These are phyloP conservation scores for Daldinia grandis DNA, from an alignment of 495 filamentous ascomycete species.

Conservation along the genomic window DNA sequence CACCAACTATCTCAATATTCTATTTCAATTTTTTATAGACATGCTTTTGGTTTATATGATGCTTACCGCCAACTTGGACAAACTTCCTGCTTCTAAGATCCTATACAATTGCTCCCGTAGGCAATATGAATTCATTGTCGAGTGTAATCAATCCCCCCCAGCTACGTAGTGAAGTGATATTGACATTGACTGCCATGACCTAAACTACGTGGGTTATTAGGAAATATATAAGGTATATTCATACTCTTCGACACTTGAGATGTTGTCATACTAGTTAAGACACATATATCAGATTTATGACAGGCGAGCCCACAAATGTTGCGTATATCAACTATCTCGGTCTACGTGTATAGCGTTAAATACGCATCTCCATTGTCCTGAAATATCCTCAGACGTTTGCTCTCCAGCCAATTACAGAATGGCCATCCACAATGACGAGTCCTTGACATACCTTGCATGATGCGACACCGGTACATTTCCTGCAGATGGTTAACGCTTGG, in stretches of 20 bases:
- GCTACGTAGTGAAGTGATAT: background rate
- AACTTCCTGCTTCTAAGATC: no score
- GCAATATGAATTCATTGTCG: no score
- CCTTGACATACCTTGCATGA: slow-evolving; percentile 9
- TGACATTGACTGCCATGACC: background rate
- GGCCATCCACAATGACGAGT: background rate
- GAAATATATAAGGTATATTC: background rate
- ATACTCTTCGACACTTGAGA: background rate
- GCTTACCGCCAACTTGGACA: no score
- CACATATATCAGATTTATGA: background rate
- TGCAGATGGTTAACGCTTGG: background rate
- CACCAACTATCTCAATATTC: no score
- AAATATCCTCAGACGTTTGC: background rate
- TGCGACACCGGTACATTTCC: slow-evolving; percentile 18
- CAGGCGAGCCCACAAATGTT: background rate
- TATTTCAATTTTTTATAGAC: no score
- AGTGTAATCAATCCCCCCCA: no score
- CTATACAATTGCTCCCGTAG: no score
- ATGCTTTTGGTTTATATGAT: no score
- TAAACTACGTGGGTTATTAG: background rate
- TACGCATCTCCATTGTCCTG: background rate
- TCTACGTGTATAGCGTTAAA: background rate
- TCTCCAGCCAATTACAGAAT: background rate
- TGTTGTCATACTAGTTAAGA: background rate
- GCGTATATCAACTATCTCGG: background rate